Base-by-base conservation (phyloP, 768 basidiomycete species). In the Tephrocybe rancida region DNA sequence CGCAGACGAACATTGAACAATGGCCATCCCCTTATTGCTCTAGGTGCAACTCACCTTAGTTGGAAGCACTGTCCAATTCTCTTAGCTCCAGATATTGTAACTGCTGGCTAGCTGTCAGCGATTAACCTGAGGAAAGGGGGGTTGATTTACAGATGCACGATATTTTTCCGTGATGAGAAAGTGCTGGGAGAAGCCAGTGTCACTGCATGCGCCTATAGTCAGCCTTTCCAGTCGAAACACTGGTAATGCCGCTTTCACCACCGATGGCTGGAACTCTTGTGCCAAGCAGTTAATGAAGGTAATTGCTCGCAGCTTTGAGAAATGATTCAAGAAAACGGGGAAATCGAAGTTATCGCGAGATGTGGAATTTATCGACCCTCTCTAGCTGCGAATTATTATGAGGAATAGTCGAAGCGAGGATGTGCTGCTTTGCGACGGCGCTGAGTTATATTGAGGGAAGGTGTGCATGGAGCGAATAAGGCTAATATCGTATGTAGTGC, bases 271-370 rank as follows among this genome's bases (percentile, higher is more conserved):
- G 11, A 46, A 38, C 25, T 50, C 44, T 22, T 42, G 18, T 26
- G 54, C 48, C 5, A 14, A 32, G 48, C 59, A 60, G 1, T 29
- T 3, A 9, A 47, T 32, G 24, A 60, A 54, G 8, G 42, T 50
- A 25, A 60, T 56, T 7, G 44, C 49, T 29, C 44, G 55, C 7
- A 60, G 52, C 27, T 54, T 50, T 16, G 55, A 47, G 27, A 60
- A 60, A 21, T 47, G 44, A 44, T 57, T 57, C 29, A 60, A 39
- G 37, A 60, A 54, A 10, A 37, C 48, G 43, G 51, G 51, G 11
- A 60, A 43, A n/a, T n/a, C n/a, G 37, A 34, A 44, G 29, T 32
- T 30, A 41, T 60, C 59, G 16, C 21, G 5, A 41, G 39, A 41
- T 19, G 18, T 7, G 5, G 18, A 7, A 13, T 21, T n/a, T 37